Base-by-base conservation (phyloP, 2,329 filamentous ascomycete genomes). In the Tolypocladium sp. region DNA sequence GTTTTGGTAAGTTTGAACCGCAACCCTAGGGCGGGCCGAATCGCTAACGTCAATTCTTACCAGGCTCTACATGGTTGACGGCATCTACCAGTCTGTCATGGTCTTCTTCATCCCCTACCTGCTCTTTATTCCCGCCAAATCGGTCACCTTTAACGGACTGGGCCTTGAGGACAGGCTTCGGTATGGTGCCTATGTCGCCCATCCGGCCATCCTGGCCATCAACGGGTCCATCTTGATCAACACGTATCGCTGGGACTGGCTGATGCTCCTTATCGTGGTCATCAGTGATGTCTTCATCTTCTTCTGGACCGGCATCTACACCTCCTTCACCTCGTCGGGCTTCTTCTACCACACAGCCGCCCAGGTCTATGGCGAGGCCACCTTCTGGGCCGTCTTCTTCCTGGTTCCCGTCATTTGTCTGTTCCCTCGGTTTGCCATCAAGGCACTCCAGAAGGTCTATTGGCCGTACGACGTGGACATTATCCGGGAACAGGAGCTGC, bases 181-280 rank as follows among this genome's bases (percentile, higher is more conserved):
- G 64, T 88, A 99, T 68, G 94, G 94, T 67, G 84, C 91, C 57
- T 95, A 93, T 72, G 85, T 97, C 66, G 92, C 87, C 4, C 91
- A 90, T 60, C 89, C 90, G 20, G 87, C 91, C 8, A 87, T 99
- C 60, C 77, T 96, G 65, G 88, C 91, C 44, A 95, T 96, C 79
- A 99, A 99, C 74, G 78, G 88, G 60, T 99, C 97, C 77, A 91
- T 99, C 65, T 79, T 99, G 64, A 86, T 97, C 77, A 99, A 99
- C 75, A 95, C 90, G 0, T 97, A 96, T 74, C 86, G 92, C 61
- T 99, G 94, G 94, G 94, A 99, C 73, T 99, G 93, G 93, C 80
- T 99, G 68, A 95, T 94, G 76, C 75, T 92, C 30, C 78, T 96
- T 60, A 88, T 96, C 63, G 88, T 95, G 56, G 75, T 76, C 30